Evolutionary conservation across 2,329 filamentous ascomycete genomes (phyloP).

Genomic region (Juglanconis juglandina): DNA sequence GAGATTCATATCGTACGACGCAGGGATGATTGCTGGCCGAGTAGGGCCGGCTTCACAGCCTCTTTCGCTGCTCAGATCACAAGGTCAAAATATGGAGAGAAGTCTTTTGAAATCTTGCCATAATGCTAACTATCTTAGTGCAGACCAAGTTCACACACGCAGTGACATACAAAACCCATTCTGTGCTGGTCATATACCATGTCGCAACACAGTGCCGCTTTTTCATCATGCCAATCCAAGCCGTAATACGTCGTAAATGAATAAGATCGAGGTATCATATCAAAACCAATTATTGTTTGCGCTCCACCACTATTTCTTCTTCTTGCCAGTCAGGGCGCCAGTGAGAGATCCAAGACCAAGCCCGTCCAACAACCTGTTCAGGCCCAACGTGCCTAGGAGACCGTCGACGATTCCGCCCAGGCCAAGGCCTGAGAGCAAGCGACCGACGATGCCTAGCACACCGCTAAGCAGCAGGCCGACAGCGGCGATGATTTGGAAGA

Average conservation of each 20-base stretch:
- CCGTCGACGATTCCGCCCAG: conserved; percentile 78
- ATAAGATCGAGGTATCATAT: neutral
- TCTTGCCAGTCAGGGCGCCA: conserved; percentile 42
- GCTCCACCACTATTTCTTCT: conserved; percentile 27
- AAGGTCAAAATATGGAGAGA: neutral
- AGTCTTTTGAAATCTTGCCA: neutral
- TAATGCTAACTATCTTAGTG: neutral
- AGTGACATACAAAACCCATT: neutral
- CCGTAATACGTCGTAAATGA: neutral
- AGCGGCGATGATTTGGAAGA: conserved; percentile 89
- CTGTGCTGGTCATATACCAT: neutral
- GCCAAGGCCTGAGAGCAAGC: conserved; percentile 74
- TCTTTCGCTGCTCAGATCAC: too few species aligned
- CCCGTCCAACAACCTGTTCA: conserved; percentile 70
- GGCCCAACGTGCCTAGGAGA: conserved; percentile 71
- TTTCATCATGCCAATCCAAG: neutral
- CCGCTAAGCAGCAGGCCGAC: conserved; percentile 80
- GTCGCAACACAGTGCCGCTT: neutral
- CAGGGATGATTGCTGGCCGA: too few species aligned
- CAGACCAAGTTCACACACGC: neutral
- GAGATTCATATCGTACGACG: too few species aligned
- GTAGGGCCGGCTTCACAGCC: too few species aligned
- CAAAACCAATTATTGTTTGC: neutral
- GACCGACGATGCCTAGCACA: conserved; percentile 80
- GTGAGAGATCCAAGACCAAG: conserved; percentile 60